A percentile compares a stretch with the other conserved stretches of the same genome.
Evolutionary conservation across 2,329 filamentous ascomycete species (phyloP).

Genomic region (Alternaria alternata): DNA sequence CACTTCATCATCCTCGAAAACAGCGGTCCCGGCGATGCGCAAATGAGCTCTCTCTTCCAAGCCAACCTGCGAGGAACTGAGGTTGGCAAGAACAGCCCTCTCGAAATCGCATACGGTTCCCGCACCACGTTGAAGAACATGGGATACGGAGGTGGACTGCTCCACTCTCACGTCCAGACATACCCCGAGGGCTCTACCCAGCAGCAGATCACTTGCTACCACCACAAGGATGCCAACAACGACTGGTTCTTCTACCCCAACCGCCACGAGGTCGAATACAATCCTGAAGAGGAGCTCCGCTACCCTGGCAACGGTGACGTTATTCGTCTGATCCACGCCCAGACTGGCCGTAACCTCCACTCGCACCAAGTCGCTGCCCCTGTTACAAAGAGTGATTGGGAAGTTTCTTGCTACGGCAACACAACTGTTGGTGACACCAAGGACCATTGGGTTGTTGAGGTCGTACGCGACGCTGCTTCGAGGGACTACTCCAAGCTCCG

Average conservation of each 20-base stretch:
- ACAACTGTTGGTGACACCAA: slow-evolving; percentile 95
- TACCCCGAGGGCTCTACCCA: slow-evolving; percentile 92
- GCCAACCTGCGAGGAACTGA: slow-evolving; percentile 93
- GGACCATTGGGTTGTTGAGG: slow-evolving; percentile 95
- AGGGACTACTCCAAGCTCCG: slow-evolving; percentile 84
- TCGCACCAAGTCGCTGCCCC: slow-evolving; percentile 91
- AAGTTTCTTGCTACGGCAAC: slow-evolving; percentile 97
- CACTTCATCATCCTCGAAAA: slow-evolving; percentile 95
- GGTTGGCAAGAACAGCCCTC: slow-evolving; percentile 91
- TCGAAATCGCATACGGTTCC: slow-evolving; percentile 90
- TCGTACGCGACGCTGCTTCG: slow-evolving; percentile 87
- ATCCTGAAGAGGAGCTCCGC: slow-evolving; percentile 72
- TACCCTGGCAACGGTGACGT: slow-evolving; percentile 80
- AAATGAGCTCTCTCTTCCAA: slow-evolving; percentile 99
- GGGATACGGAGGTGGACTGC: slow-evolving; percentile 95
- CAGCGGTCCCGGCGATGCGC: slow-evolving; percentile 95
- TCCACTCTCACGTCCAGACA: slow-evolving; percentile 96
- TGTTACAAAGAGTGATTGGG: slow-evolving; percentile 85
- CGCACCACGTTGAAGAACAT: slow-evolving; percentile 97
- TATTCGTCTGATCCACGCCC: slow-evolving; percentile 89
- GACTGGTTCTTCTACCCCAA: slow-evolving; percentile 99
- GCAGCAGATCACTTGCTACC: slow-evolving; percentile 98
- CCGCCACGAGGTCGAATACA: slow-evolving; percentile 76
- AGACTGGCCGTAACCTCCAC: slow-evolving; percentile 96
- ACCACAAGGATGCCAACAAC: slow-evolving; percentile 99